Percentiles rank a stretch among this genome's conserved stretches.
phyloP scores from a whole-genome alignment of 176 grass and related monocot genomes.

The Juncus inflexus region DNA sequence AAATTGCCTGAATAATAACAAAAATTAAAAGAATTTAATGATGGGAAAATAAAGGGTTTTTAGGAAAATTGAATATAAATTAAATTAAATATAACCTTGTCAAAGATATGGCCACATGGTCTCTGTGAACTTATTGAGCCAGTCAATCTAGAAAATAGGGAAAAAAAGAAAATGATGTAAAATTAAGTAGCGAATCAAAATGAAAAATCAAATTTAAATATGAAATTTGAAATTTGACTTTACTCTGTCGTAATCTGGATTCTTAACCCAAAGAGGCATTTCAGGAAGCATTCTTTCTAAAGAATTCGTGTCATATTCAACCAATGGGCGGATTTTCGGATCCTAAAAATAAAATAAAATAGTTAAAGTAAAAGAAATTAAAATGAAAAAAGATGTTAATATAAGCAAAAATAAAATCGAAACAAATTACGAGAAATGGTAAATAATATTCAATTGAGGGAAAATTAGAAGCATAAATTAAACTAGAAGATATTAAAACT shows the following conservation, averaged over 20 bases:
- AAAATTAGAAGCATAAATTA: too few species aligned
- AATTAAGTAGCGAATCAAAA: background rate
- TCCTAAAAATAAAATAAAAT: conserved; percentile 37
- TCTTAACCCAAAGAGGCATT: conserved; percentile 96
- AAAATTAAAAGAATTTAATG: conserved; percentile 18
- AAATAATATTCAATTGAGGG: too few species aligned
- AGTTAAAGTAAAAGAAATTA: background rate
- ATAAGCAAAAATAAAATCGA: background rate
- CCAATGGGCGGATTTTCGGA: conserved; percentile 51
- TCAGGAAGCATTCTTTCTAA: conserved; percentile 82
- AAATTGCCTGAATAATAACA: conserved; percentile 56
- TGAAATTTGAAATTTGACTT: background rate
- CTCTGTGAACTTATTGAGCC: conserved; percentile 89
- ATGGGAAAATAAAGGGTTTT: conserved; percentile 15
- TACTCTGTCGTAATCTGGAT: conserved; percentile 97
- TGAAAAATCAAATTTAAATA: conserved; percentile 2
- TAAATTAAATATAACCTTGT: conserved; percentile 53
- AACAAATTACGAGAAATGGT: too few species aligned
- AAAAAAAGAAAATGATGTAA: conserved; percentile 18
- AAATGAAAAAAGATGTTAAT: background rate
- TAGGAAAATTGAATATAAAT: conserved; percentile 25
- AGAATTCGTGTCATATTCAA: conserved; percentile 71
- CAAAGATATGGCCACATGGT: conserved; percentile 84
- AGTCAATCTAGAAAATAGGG: conserved; percentile 65
- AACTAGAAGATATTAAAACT: too few species aligned